These are phyloP conservation scores for Ceratopteris richardii DNA, from an alignment of 75 land plant genomes.

Conservation along the genomic window DNA sequence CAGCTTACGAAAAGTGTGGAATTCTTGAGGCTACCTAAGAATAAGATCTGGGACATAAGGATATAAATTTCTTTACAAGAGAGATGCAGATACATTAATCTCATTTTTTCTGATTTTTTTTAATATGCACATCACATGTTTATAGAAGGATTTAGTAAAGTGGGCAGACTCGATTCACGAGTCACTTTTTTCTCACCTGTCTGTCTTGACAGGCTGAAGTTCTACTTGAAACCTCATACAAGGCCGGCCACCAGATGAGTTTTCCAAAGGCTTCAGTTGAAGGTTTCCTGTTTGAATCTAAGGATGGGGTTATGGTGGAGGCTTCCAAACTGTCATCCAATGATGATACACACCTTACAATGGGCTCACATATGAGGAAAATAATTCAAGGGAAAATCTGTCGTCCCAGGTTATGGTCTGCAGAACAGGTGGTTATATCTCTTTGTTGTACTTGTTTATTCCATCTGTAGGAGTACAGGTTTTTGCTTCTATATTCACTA, in stretches of 20 bases:
- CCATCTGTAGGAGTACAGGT: neutral
- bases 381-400: slow-evolving; percentile 36
- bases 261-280: neutral
- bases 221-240: slow-evolving; percentile 45
- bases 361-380: slow-evolving; percentile 45
- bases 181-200: no score
- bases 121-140: no score
- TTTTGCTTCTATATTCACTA: no score
- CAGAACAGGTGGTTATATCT: slow-evolving; percentile 56
- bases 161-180: no score
- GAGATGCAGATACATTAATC: no score
- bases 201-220: slow-evolving; percentile 60
- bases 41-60: no score
- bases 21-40: no score
- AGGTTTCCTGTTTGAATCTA: slow-evolving; percentile 41
- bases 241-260: slow-evolving; percentile 1
- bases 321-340: slow-evolving; percentile 25
- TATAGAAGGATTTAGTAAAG: no score
- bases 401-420: slow-evolving; percentile 89
- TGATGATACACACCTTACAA: slow-evolving; percentile 26
- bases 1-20: no score
- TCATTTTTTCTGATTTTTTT: no score
- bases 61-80: no score
- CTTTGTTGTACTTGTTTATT: slow-evolving; percentile 1
- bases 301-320: slow-evolving; percentile 10